Evolutionary conservation across 164 flowering plant genomes (phyloP), one percentile per base, ranked within the genome.

Genomic region (Magnolia changhungtana): DNA sequence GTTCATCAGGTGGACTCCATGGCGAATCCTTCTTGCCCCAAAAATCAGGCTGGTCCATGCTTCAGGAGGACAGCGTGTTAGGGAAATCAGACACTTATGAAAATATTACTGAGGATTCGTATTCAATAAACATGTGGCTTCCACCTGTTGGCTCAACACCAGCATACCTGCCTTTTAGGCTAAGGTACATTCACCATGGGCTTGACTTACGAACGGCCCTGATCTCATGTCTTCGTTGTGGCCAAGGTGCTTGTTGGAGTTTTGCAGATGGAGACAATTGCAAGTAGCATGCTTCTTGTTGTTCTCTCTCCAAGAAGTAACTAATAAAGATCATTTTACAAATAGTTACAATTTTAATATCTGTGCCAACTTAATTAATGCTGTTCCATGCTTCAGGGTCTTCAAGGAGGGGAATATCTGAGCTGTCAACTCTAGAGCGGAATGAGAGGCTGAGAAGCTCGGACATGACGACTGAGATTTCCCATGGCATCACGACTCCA

Each of bases 381-480:
- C 23, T 18, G 5, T 21, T 24, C 7, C 49, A 50, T 23, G 51
- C n/a, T 19, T 55, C 59, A 75, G 72, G 72, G 29, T 69, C 72
- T 29, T 75, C 63, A 49, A 67, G 50, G 72, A 74, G 10, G 20
- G 69, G 65, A 68, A 76, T 83, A 21, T 78, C 87, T 61, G 70
- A 61, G 29, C 75, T 20, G 9, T 63, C 80, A 16, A 78, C 88
- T 68, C 81, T 87, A 21, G 61, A 78, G 8, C 82, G 76, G 72
- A 81, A 89, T 72, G 37, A 49, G 69, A 75, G 55, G 70, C 67
- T 68, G 37, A 80, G 77, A 79, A 81, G 70, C 71, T 75, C 83
- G 21, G 79, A 50, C 8, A 71, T 83, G 6, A 27, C 20, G 4
- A 80, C 81, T 55, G 77, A 69, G 68, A 65, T 74, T 29, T 74